phyloP scores from a whole-genome alignment of 495 filamentous ascomycete genomes.

The Friedmanniomyces simplex region DNA sequence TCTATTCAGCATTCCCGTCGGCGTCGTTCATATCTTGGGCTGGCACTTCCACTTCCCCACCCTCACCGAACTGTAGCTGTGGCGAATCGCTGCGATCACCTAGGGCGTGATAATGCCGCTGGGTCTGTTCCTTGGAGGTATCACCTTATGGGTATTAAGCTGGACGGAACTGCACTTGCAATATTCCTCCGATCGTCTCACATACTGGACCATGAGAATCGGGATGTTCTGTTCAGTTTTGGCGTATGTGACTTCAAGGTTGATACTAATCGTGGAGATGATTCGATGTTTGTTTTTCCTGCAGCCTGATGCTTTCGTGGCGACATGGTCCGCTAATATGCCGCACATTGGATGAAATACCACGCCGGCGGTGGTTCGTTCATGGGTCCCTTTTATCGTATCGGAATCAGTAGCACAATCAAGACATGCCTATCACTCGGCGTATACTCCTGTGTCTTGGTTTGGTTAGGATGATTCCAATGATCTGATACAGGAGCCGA shows the following conservation, averaged over 20 bases:
- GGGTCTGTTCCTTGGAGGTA: background rate
- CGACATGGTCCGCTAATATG: background rate
- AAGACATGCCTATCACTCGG: no score
- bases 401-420: no score
- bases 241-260: background rate
- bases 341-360: slow-evolving; percentile 3
- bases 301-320: background rate
- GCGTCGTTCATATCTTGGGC: slow-evolving; percentile 1
- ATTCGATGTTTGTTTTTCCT: background rate
- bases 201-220: no score
- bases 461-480: no score
- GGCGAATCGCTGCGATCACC: background rate
- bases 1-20: background rate
- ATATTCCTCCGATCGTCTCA: no score
- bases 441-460: no score
- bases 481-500: no score
- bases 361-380: no score
- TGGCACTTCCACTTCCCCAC: slow-evolving; percentile 9
- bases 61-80: slow-evolving; percentile 7
- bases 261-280: background rate
- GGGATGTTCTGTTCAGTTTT: no score
- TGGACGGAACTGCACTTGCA: no score
- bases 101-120: background rate
- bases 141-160: no score
- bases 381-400: no score